These are phyloP conservation scores for Diaporthe sp. DNA, from an alignment of 2,329 filamentous ascomycete species.

Conservation along the genomic window DNA sequence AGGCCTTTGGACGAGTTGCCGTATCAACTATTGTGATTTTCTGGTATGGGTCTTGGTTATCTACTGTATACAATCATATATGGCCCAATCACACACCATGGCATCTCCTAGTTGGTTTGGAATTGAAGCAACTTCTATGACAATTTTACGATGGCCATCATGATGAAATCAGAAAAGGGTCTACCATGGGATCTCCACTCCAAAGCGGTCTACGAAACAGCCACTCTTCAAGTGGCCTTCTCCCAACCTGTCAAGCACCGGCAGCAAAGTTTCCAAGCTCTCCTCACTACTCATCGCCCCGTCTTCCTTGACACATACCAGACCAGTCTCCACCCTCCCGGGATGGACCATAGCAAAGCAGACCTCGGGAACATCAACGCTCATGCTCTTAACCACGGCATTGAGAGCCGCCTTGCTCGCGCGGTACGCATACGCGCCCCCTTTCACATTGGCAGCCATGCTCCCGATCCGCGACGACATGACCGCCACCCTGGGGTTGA, in stretches of 20 bases:
- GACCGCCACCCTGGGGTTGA: slow-evolving; percentile 16
- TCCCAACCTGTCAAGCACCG: slow-evolving; percentile 22
- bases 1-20: background rate
- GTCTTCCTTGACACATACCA: slow-evolving; percentile 26
- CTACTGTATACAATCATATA: background rate
- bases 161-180: background rate
- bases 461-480: slow-evolving; percentile 30
- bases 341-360: slow-evolving; percentile 31
- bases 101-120: no score
- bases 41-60: background rate
- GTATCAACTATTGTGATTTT: background rate
- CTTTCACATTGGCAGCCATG: slow-evolving; percentile 14
- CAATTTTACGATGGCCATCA: background rate
- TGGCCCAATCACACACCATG: background rate
- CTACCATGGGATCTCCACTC: slow-evolving; percentile 24
- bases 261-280: slow-evolving; percentile 10
- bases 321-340: slow-evolving; percentile 30
- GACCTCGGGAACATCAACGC: slow-evolving; percentile 30
- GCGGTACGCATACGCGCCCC: slow-evolving; percentile 34
- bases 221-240: background rate
- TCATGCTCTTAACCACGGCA: slow-evolving; percentile 30
- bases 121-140: background rate
- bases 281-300: slow-evolving; percentile 23
- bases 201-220: slow-evolving; percentile 32
- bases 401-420: slow-evolving; percentile 33